These are phyloP conservation scores for Dioscorea dumetorum DNA, from an alignment of 106 monocot species.

Conservation along the genomic window DNA sequence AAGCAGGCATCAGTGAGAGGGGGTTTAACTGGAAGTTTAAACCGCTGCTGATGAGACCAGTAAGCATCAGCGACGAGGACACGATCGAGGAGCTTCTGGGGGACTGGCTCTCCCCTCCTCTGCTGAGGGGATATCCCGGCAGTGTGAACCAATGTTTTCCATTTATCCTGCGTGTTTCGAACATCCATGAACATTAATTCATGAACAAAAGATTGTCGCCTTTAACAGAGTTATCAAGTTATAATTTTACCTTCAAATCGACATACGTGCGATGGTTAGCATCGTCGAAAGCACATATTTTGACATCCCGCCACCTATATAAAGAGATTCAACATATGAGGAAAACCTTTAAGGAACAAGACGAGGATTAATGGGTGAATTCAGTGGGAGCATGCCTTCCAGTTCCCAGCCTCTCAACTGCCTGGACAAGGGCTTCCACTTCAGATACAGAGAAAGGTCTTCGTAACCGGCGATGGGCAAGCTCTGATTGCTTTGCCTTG, in stretches of 20 bases:
- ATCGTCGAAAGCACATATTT: constrained; percentile 42
- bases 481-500: constrained; percentile 24
- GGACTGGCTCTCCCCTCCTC: constrained; percentile 54
- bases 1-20: constrained; percentile 9
- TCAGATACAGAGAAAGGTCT: constrained; percentile 55
- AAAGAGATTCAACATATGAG: neutral
- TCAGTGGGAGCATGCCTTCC: constrained; percentile 27
- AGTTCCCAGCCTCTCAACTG: constrained; percentile 51
- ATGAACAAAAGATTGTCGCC: too few relatives aligned
- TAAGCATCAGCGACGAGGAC: constrained; percentile 42
- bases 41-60: constrained; percentile 40
- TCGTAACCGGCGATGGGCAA: constrained; percentile 39
- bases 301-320: constrained; percentile 49
- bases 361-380: neutral
- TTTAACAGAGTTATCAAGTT: too few relatives aligned
- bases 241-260: constrained; percentile 35
- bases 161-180: constrained; percentile 30
- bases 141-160: constrained; percentile 55
- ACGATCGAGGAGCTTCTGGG: constrained; percentile 44
- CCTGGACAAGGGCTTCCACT: constrained; percentile 56
- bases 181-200: too few relatives aligned
- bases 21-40: constrained; percentile 22
- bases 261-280: constrained; percentile 55
- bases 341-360: neutral
- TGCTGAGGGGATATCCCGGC: constrained; percentile 52